Evolutionary conservation across 2,329 filamentous ascomycete species (phyloP).

Genomic region (Penicillium brasilianum): DNA sequence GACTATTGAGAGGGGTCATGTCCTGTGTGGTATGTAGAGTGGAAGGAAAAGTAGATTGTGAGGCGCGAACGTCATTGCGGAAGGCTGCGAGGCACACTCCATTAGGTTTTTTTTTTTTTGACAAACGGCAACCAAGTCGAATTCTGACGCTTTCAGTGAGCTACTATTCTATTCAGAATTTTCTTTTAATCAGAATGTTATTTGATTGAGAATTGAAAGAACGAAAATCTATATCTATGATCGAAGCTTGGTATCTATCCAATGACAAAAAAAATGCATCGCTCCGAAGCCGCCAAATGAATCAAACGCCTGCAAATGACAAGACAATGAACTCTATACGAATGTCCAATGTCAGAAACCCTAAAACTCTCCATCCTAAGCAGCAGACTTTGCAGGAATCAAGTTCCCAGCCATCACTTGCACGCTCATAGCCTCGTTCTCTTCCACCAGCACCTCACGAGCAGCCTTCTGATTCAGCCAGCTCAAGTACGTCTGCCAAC

Average conservation of each 20-base stretch:
- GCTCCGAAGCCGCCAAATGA: constrained; percentile 11
- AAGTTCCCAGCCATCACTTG: constrained; percentile 22
- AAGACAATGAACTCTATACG: constrained; percentile 19
- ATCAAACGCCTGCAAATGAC: constrained; percentile 11
- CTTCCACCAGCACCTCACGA: constrained; percentile 53
- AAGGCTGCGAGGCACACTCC: constrained; percentile 5
- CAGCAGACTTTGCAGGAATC: constrained; percentile 25
- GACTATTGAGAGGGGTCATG: constrained; percentile 28
- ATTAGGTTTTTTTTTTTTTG: constrained; percentile 12
- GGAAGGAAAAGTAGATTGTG: constrained; percentile 5
- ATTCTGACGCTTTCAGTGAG: constrained; percentile 12
- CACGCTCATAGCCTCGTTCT: constrained; percentile 11
- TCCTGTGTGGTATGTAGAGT: constrained; percentile 18
- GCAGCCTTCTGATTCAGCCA: constrained; percentile 78
- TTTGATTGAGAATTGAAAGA: neutral
- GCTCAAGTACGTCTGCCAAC: constrained; percentile 91
- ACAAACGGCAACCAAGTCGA: neutral
- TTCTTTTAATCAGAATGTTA: neutral
- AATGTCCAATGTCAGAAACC: neutral
- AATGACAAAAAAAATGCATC: constrained; percentile 19
- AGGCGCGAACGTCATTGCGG: constrained; percentile 23
- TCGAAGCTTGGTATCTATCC: constrained; percentile 25
- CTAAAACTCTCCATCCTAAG: constrained; percentile 9
- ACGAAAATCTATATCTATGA: constrained; percentile 22
- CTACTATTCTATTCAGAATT: neutral